phyloP scores from a whole-genome alignment of 2,329 filamentous ascomycete species.

The Penicillium palitans region DNA sequence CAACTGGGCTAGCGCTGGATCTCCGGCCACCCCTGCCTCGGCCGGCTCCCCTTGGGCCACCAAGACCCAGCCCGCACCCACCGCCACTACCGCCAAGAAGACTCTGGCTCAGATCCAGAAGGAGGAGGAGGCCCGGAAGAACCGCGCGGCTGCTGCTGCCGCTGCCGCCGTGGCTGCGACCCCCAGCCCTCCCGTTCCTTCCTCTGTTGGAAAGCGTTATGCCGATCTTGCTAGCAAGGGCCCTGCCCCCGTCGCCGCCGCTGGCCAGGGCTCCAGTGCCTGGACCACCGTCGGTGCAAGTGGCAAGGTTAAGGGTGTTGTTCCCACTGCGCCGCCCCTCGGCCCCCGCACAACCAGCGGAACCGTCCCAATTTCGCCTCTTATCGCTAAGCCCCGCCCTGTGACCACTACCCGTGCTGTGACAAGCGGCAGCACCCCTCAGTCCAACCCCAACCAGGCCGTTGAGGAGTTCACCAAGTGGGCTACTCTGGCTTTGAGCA shows the following conservation, averaged over 20 bases:
- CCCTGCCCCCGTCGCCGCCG: conserved; percentile 46
- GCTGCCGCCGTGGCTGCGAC: conserved; percentile 47
- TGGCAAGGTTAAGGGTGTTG: conserved; percentile 83
- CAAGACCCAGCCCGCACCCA: conserved; percentile 42
- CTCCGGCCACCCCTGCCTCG: conserved; percentile 63
- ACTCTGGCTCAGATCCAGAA: conserved; percentile 94
- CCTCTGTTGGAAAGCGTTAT: conserved; percentile 75
- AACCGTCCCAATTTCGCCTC: conserved; percentile 40
- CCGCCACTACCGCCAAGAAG: conserved; percentile 65
- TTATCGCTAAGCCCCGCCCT: conserved; percentile 56
- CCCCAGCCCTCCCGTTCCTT: conserved; percentile 44
- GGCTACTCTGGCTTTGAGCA: conserved; percentile 75
- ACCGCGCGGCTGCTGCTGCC: conserved; percentile 60
- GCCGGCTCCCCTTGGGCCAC: conserved; percentile 55
- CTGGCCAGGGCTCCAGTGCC: conserved; percentile 55
- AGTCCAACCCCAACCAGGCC: conserved; percentile 59
- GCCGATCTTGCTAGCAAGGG: conserved; percentile 88
- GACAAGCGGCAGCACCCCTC: conserved; percentile 46
- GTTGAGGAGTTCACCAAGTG: conserved; percentile 94
- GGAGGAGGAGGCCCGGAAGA: conserved; percentile 89
- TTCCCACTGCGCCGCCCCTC: conserved; percentile 50
- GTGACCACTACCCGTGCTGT: conserved; percentile 53
- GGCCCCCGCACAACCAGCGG: conserved; percentile 51
- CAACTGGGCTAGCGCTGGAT: conserved; percentile 78
- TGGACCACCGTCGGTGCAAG: conserved; percentile 96